Percentiles rank a stretch among this genome's conserved stretches.
Conservation (phyloP, 228 moss, liverwort and hornwort species). For the Sphagnum magellanicum region DNA sequence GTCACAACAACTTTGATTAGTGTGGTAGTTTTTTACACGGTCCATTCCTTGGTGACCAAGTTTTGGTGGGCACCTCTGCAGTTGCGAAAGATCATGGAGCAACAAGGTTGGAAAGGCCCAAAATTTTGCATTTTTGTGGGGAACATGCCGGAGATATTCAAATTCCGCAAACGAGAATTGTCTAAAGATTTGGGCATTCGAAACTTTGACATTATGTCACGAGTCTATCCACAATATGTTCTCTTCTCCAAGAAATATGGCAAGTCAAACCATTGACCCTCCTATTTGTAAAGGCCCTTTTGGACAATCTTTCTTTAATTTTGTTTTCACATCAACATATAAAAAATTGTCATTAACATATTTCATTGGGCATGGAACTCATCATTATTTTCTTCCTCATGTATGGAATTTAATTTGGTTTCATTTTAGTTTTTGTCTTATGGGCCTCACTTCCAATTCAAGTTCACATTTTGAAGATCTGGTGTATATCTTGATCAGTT, state of each 20-base stretch:
- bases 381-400: too few species aligned
- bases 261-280: too few species aligned
- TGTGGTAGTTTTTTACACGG: slow-evolving; percentile 1
- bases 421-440: too few species aligned
- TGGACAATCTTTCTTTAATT: too few species aligned
- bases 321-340: too few species aligned
- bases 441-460: too few species aligned
- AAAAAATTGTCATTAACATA: too few species aligned
- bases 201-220: slow-evolving; percentile 17
- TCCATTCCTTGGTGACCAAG: slow-evolving; percentile 10
- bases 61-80: slow-evolving; percentile 22
- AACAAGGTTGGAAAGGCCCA: slow-evolving; percentile 32
- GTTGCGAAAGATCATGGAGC: slow-evolving; percentile 23
- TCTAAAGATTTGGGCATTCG: slow-evolving; percentile 25
- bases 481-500: too few species aligned
- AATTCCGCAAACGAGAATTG: slow-evolving; percentile 2
- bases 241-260: slow-evolving; percentile 3
- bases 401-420: too few species aligned
- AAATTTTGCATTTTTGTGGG: slow-evolving; percentile 23
- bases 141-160: slow-evolving; percentile 11
- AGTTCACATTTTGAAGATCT: too few species aligned
- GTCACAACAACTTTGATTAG: slow-evolving; percentile 7
- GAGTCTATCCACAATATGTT: slow-evolving; percentile 22
- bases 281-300: too few species aligned
- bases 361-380: too few species aligned